Conservation (phyloP, 106 monocot genomes). For the Ottelia alismoides region DNA sequence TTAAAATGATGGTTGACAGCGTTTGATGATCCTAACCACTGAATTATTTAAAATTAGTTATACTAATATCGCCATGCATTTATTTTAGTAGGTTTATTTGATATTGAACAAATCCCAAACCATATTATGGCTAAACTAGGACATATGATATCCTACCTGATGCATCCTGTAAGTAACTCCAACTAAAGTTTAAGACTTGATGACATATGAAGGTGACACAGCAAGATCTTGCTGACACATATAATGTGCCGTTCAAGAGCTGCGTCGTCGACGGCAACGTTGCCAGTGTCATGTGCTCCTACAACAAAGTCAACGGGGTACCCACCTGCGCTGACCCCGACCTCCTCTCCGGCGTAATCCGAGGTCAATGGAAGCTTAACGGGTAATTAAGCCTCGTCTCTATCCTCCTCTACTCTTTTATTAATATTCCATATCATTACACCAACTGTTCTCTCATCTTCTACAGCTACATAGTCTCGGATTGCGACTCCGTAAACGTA, state of each 20-base stretch:
- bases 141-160: too few relatives aligned
- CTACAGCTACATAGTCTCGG: constrained; percentile 90
- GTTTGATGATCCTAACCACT: too few relatives aligned
- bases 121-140: too few relatives aligned
- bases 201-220: constrained; percentile 93
- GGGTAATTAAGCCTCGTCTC: constrained; percentile 38
- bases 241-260: constrained; percentile 93
- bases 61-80: too few relatives aligned
- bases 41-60: too few relatives aligned
- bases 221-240: constrained; percentile 94
- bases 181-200: too few relatives aligned
- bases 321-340: constrained; percentile 85
- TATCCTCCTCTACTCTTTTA: too few relatives aligned
- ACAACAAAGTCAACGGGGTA: constrained; percentile 82
- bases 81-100: too few relatives aligned
- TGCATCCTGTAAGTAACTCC: too few relatives aligned
- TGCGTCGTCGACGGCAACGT: constrained; percentile 91
- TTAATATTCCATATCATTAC: not conserved
- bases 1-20: too few relatives aligned
- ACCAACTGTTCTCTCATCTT: not conserved
- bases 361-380: constrained; percentile 96
- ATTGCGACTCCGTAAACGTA: constrained; percentile 92
- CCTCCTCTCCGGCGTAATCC: constrained; percentile 60
- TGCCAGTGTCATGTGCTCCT: constrained; percentile 98
- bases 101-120: too few relatives aligned